A percentile compares a stretch with the other conserved stretches of the same genome.
Evolutionary conservation across 208 protist genomes (phyloP).

Genomic region (Acanthamoeba lenticulata): DNA sequence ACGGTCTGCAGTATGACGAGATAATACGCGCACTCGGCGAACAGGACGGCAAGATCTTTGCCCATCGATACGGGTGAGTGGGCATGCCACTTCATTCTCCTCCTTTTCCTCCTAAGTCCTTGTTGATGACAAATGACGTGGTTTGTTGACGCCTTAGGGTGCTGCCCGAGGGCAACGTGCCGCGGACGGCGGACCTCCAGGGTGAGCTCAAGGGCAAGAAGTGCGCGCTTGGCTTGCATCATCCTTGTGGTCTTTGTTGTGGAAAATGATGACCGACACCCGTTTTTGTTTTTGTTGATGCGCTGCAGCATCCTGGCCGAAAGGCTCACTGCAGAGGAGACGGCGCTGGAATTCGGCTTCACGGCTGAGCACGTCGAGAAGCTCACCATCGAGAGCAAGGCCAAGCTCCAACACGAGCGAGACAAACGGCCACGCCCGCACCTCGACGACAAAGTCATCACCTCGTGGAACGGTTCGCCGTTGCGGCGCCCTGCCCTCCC

Average conservation of each 20-base stretch:
- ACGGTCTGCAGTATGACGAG: background rate
- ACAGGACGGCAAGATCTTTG: constrained; percentile 36
- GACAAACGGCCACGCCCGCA: constrained; percentile 65
- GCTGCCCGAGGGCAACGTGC: constrained; percentile 20
- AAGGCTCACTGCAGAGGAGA: constrained; percentile 43
- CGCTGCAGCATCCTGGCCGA: background rate
- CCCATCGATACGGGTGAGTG: constrained; percentile 8
- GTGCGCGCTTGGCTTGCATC: no score
- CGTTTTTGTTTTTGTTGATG: background rate
- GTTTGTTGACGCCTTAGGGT: background rate
- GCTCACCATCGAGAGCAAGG: constrained; percentile 31
- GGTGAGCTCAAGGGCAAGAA: constrained; percentile 20
- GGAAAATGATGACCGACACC: no score
- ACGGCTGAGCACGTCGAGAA: background rate
- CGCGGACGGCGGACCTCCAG: background rate
- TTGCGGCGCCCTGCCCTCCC: no score
- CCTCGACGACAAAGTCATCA: constrained; percentile 79
- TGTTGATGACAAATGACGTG: background rate
- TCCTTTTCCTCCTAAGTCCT: background rate
- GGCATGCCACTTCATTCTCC: no score
- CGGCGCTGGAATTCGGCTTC: constrained; percentile 64
- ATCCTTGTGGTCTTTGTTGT: background rate
- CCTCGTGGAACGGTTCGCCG: constrained; percentile 74
- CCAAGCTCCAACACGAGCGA: background rate
- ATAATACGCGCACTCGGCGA: constrained; percentile 17